Evolutionary conservation across 345 rosid species (phyloP), one percentile per base, ranked within the genome.

Genomic region (Ceriops decandra): DNA sequence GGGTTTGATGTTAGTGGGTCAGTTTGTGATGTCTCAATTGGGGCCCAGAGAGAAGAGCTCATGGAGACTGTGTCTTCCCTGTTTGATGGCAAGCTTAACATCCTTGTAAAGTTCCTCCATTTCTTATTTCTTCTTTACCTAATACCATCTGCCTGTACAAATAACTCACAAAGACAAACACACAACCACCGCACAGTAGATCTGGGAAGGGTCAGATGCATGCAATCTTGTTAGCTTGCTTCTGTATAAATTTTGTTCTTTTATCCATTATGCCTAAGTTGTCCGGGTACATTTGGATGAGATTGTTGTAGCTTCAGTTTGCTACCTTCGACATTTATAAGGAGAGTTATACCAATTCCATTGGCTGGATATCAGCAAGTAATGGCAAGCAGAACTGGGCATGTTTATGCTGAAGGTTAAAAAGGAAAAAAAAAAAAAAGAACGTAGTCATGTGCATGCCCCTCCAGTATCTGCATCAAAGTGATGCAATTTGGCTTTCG

Each of bases 1-100:
- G 88, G 86, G 5, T 81, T 79, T 47, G 67, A 57, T 17, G 85
- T 87, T 59, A 72, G 74, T 27, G 97, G 93, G 42, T 84, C 91
- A 4, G 75, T 84, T 49, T 87, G 96, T 16, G 88, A 91, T 80
- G 89, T 76, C 0, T 79, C 85, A 1, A 52, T 51, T 63, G 16
- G 61, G 52, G 42, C 72, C 22, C 60, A 73, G 57, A 68, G 77
- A 42, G 68, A 61, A 26, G 51, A 68, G 66, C 77, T 63, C 49
- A 46, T 74, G 73, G 31, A 51, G 26, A 36, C 51, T 57, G 74
- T 52, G 1, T 64, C 78, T 30, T 74, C 69, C 58, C 16, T 36
- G 8, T 75, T 64, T 42, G 51, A 61, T 69, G 70, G 70, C 61
- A 58, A 65, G 49, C 78, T 75, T 52, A 65, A 75, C 57, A 75